Evolutionary conservation across 2,329 filamentous ascomycete species (phyloP).

Genomic region (Fusarium siculi): DNA sequence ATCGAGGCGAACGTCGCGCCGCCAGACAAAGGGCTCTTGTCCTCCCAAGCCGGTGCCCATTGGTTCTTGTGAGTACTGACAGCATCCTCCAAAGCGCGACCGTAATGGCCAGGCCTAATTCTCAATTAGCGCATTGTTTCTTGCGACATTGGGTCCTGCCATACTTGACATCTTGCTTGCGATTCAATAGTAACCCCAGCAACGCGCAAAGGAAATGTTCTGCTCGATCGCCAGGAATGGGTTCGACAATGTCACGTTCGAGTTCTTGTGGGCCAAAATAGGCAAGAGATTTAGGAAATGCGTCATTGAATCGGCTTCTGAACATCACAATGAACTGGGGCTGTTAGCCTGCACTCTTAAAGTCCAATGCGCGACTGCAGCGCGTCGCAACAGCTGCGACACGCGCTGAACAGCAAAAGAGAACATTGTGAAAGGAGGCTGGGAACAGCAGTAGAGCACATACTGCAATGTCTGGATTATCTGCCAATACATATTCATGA

Average conservation of each 20-base stretch:
- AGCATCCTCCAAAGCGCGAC: slow-evolving; percentile 92
- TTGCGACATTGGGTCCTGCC: slow-evolving; percentile 48
- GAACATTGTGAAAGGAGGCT: slow-evolving; percentile 35
- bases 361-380: slow-evolving; percentile 59
- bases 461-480: slow-evolving; percentile 93
- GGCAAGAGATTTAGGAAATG: slow-evolving; percentile 85
- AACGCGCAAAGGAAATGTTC: slow-evolving; percentile 92
- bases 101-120: slow-evolving; percentile 88
- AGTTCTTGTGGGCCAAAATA: slow-evolving; percentile 97
- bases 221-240: slow-evolving; percentile 81
- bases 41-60: slow-evolving; percentile 88
- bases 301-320: slow-evolving; percentile 89
- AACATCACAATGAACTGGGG: slow-evolving; percentile 97
- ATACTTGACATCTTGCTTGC: slow-evolving; percentile 99
- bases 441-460: slow-evolving; percentile 55
- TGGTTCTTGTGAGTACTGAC: slow-evolving; percentile 85
- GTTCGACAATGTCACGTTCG: slow-evolving; percentile 84
- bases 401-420: slow-evolving; percentile 50
- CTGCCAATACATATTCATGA: slow-evolving; percentile 88
- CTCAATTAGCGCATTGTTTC: slow-evolving; percentile 27
- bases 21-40: slow-evolving; percentile 83
- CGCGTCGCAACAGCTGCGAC: slow-evolving; percentile 58
- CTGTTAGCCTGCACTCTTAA: slow-evolving; percentile 49
- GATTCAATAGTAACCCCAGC: slow-evolving; percentile 87
- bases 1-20: slow-evolving; percentile 85